Evolutionary conservation across 805 yeast genomes (phyloP).

Genomic region (Myxozyma neglecta): DNA sequence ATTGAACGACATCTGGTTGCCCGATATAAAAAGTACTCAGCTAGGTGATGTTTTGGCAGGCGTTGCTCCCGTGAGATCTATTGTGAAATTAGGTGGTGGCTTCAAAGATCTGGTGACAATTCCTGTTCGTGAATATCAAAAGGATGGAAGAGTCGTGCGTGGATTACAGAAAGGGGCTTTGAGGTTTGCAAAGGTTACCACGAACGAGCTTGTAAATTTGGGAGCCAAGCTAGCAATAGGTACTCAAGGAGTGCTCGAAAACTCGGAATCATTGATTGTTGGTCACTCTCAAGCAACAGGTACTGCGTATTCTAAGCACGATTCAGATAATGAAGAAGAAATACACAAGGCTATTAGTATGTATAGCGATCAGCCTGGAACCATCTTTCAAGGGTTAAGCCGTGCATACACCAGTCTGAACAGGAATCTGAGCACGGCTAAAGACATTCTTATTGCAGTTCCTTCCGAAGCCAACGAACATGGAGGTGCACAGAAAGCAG

Average conservation of each 20-base stretch:
- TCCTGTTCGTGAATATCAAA: constrained; percentile 71
- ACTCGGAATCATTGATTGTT: constrained; percentile 74
- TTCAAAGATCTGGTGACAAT: constrained; percentile 69
- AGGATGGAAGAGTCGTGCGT: constrained; percentile 67
- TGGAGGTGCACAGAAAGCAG: constrained; percentile 65
- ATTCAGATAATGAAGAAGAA: constrained; percentile 41
- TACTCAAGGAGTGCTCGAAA: constrained; percentile 76
- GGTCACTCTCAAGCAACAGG: constrained; percentile 45
- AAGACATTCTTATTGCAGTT: constrained; percentile 59
- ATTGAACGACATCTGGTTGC: constrained; percentile 77
- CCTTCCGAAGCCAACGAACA: constrained; percentile 63
- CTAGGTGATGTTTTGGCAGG: constrained; percentile 80
- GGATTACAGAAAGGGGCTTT: constrained; percentile 74
- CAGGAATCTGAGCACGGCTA: constrained; percentile 64
- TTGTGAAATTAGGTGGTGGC: constrained; percentile 77
- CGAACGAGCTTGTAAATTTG: constrained; percentile 74
- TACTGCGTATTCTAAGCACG: constrained; percentile 24
- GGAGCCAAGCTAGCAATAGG: constrained; percentile 88
- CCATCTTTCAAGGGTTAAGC: constrained; percentile 66
- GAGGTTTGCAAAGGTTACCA: constrained; percentile 71
- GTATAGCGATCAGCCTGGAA: constrained; percentile 81
- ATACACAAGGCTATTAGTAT: constrained; percentile 55
- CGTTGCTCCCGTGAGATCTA: constrained; percentile 73
- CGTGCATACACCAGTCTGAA: constrained; percentile 76
- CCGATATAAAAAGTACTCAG: constrained; percentile 81